phyloP scores from a whole-genome alignment of 371 early-diverging fungal species.

The Circinella umbellata region DNA sequence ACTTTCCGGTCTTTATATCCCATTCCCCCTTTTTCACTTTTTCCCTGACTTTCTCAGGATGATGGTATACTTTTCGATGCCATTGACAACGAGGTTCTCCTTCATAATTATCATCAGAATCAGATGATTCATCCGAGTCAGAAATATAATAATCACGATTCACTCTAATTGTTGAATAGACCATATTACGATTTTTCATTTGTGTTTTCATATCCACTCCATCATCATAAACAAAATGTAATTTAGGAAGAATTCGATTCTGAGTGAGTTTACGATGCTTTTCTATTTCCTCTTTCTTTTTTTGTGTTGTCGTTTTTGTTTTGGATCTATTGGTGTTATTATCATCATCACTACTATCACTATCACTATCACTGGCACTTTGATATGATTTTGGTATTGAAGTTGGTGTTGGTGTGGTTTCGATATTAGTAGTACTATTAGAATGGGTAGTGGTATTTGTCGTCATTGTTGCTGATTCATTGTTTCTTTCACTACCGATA shows the following conservation, averaged over 20 bases:
- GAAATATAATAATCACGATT: slow-evolving; percentile 21
- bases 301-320: neutral
- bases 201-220: neutral
- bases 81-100: slow-evolving; percentile 6
- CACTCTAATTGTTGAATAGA: neutral
- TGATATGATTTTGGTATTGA: neutral
- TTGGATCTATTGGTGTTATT: neutral
- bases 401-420: neutral
- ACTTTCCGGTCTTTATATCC: slow-evolving; percentile 4
- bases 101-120: slow-evolving; percentile 13
- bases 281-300: neutral
- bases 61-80: neutral
- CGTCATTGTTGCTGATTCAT: neutral
- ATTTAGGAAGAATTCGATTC: neutral
- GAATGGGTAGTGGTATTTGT: neutral
- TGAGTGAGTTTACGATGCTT: neutral
- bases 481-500: neutral
- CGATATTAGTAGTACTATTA: neutral
- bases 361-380: neutral
- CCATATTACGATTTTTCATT: neutral
- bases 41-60: neutral
- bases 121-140: slow-evolving; percentile 18
- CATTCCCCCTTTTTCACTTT: slow-evolving; percentile 1
- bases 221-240: slow-evolving; percentile 3
- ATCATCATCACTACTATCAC: neutral